A percentile compares a stretch with the other conserved stretches of the same genome.
Conservation (phyloP, 2,329 filamentous ascomycete species). For the Cladosporium halotolerans region DNA sequence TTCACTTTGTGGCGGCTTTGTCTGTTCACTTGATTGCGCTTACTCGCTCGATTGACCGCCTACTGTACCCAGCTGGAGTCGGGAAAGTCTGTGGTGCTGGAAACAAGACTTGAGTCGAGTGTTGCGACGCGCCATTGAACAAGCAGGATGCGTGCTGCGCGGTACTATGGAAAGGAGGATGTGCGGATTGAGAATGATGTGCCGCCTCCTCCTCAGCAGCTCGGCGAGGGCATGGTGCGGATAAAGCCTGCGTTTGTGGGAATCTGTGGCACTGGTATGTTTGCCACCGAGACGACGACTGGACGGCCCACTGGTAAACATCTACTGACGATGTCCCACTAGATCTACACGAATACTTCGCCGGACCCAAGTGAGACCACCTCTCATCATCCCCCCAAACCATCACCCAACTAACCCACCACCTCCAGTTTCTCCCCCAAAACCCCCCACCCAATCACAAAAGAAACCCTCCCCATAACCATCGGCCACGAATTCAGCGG, state of each 20-base stretch:
- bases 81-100: no score
- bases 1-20: no score
- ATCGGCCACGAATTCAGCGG: slow-evolving; percentile 63
- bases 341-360: slow-evolving; percentile 50
- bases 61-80: no score
- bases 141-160: slow-evolving; percentile 45
- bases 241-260: slow-evolving; percentile 44
- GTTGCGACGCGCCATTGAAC: not conserved
- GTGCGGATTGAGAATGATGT: slow-evolving; percentile 49
- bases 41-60: not conserved
- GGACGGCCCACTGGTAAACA: slow-evolving; percentile 4
- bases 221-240: slow-evolving; percentile 44
- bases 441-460: slow-evolving; percentile 52
- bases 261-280: slow-evolving; percentile 44
- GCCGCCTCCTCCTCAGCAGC: slow-evolving; percentile 37
- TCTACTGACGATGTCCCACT: slow-evolving; percentile 14
- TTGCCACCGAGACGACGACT: not conserved
- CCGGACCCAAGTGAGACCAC: slow-evolving; percentile 29
- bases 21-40: no score
- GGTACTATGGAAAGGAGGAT: slow-evolving; percentile 52
- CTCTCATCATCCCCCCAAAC: not conserved
- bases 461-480: slow-evolving; percentile 51
- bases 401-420: not conserved
- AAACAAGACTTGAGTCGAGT: not conserved
- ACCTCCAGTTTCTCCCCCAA: slow-evolving; percentile 42